These are phyloP conservation scores for Botrytis squamosa DNA, from an alignment of 2,329 filamentous ascomycete genomes.

Conservation along the genomic window DNA sequence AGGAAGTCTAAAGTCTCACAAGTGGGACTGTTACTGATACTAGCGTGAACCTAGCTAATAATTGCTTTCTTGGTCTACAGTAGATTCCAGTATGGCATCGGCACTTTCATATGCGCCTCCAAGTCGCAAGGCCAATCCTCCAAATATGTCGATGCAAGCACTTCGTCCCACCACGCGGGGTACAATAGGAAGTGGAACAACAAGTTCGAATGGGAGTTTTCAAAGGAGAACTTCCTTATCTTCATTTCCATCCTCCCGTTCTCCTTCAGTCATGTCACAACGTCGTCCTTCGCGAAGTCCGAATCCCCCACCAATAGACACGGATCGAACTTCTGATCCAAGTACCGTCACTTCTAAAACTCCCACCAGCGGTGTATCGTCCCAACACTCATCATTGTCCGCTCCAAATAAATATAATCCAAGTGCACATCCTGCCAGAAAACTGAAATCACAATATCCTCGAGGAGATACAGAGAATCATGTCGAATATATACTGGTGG, in stretches of 20 bases:
- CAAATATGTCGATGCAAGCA: constrained; percentile 29
- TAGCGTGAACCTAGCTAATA: constrained; percentile 22
- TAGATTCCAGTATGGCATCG: constrained; percentile 25
- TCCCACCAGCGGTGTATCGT: constrained; percentile 55
- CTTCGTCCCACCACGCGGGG: constrained; percentile 33
- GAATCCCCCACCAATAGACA: constrained; percentile 48
- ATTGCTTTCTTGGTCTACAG: constrained; percentile 20
- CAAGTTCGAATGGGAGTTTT: constrained; percentile 37
- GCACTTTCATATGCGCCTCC: constrained; percentile 25
- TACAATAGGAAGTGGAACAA: constrained; percentile 29
- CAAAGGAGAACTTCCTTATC: constrained; percentile 57
- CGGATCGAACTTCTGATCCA: constrained; percentile 57
- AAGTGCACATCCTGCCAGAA: constrained; percentile 52
- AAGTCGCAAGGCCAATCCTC: constrained; percentile 26
- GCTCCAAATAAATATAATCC: constrained; percentile 51
- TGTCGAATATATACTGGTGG: constrained; percentile 98
- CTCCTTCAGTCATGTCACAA: constrained; percentile 57
- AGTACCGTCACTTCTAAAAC: constrained; percentile 58
- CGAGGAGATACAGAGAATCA: constrained; percentile 78
- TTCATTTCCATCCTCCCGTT: constrained; percentile 59
- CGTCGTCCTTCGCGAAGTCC: constrained; percentile 55
- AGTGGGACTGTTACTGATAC: constrained; percentile 19
- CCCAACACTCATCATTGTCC: constrained; percentile 61
- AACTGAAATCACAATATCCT: constrained; percentile 72
- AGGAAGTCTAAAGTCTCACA: constrained; percentile 14